These are phyloP conservation scores for Sporothrix dimorphospora DNA, from an alignment of 2,329 filamentous ascomycete species.

Conservation along the genomic window DNA sequence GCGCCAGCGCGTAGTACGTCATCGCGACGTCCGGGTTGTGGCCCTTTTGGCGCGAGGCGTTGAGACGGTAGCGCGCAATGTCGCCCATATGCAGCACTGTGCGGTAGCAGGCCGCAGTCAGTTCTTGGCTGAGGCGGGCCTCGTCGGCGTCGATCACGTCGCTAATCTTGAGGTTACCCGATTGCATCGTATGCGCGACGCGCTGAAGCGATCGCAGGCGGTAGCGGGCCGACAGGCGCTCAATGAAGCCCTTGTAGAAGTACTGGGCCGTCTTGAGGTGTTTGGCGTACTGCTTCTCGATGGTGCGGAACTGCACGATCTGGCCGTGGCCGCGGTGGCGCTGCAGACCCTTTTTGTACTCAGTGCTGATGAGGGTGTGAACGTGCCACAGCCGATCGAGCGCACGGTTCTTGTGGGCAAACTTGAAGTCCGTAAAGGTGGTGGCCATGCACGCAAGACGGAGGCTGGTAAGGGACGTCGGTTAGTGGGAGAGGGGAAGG, in stretches of 20 bases:
- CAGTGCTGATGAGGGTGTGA: constrained; percentile 75
- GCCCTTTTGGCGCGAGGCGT: constrained; percentile 71
- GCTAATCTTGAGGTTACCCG: constrained; percentile 47
- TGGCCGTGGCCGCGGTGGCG: constrained; percentile 56
- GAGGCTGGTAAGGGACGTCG: constrained; percentile 53
- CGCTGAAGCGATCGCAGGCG: constrained; percentile 48
- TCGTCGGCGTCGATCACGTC: constrained; percentile 51
- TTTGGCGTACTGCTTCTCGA: constrained; percentile 77
- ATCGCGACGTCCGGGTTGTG: constrained; percentile 79
- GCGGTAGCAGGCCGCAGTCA: constrained; percentile 76
- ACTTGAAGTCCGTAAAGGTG: constrained; percentile 72
- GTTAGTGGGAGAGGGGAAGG: background rate
- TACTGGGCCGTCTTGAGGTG: constrained; percentile 87
- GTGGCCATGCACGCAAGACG: constrained; percentile 72
- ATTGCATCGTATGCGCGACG: constrained; percentile 48
- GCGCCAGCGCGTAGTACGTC: constrained; percentile 82
- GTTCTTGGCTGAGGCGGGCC: constrained; percentile 56
- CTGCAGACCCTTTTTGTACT: constrained; percentile 72
- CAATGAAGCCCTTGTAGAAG: constrained; percentile 86
- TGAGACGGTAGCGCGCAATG: constrained; percentile 77
- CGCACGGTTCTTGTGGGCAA: constrained; percentile 63
- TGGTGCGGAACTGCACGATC: constrained; percentile 70
- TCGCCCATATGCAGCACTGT: constrained; percentile 88
- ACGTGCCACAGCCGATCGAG: constrained; percentile 77
- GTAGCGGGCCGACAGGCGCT: constrained; percentile 69